Conservation (phyloP, 306 rosid species). For the Cucurbita pepo region DNA sequence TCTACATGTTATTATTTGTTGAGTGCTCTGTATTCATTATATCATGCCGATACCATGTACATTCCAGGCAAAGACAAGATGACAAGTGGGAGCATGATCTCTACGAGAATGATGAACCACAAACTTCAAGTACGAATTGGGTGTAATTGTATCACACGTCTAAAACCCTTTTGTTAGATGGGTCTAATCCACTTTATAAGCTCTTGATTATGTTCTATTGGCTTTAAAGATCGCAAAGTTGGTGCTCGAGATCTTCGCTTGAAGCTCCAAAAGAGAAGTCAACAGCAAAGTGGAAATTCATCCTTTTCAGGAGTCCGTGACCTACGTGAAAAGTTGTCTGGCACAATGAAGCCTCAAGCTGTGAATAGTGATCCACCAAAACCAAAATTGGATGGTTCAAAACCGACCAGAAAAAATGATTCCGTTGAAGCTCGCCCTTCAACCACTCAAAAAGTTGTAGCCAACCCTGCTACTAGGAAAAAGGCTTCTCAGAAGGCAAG, state of each 20-base stretch:
- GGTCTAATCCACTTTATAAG: constrained; percentile 17
- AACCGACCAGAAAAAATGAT: constrained; percentile 34
- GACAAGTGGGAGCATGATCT: constrained; percentile 99
- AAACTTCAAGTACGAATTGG: constrained; percentile 51
- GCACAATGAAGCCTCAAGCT: constrained; percentile 57
- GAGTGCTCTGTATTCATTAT: not conserved
- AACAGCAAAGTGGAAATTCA: constrained; percentile 46
- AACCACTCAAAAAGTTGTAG: constrained; percentile 22
- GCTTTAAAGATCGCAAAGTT: constrained; percentile 53
- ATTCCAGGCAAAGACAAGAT: constrained; percentile 82
- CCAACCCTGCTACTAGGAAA: constrained; percentile 41
- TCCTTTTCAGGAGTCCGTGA: constrained; percentile 50
- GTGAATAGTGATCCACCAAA: constrained; percentile 46
- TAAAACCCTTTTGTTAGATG: constrained; percentile 22
- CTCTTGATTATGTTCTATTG: constrained; percentile 43
- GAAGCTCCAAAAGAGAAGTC: constrained; percentile 83
- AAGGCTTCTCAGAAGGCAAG: constrained; percentile 51
- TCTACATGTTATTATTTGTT: not conserved
- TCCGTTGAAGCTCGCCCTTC: constrained; percentile 28
- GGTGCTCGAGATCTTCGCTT: constrained; percentile 79
- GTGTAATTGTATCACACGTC: constrained; percentile 21
- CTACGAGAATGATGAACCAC: constrained; percentile 37
- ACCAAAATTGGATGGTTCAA: constrained; percentile 30
- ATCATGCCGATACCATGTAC: constrained; percentile 1
- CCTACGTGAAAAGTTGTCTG: constrained; percentile 81